Evolutionary conservation across 2,329 filamentous ascomycete genomes (phyloP).

Genomic region (Fusarium sp.): DNA sequence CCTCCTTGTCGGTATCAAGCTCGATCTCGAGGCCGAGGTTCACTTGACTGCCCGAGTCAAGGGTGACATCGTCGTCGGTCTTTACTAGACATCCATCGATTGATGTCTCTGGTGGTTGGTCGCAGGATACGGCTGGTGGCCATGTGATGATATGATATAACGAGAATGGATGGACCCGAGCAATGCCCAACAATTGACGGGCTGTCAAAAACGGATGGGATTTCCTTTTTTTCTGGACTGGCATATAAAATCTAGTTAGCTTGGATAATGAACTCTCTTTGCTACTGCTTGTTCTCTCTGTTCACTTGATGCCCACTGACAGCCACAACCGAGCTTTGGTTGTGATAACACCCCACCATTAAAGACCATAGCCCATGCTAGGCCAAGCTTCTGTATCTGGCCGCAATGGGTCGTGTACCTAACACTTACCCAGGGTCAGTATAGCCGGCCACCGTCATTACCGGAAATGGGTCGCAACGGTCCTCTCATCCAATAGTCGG

Average conservation of each 20-base stretch:
- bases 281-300: constrained; percentile 25
- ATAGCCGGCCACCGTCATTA: constrained; percentile 10
- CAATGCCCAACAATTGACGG: constrained; percentile 38
- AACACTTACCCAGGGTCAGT: constrained; percentile 22
- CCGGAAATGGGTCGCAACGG: constrained; percentile 18
- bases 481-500: constrained; percentile 10
- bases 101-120: constrained; percentile 30
- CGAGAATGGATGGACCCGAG: constrained; percentile 36
- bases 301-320: too few relatives aligned
- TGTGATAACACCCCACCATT: too few relatives aligned
- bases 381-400: constrained; percentile 27
- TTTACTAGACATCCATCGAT: constrained; percentile 40
- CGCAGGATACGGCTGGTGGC: constrained; percentile 30
- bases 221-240: constrained; percentile 32
- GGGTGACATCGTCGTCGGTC: constrained; percentile 69
- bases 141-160: constrained; percentile 43
- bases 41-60: constrained; percentile 71
- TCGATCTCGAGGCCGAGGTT: constrained; percentile 73
- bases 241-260: constrained; percentile 40
- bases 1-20: constrained; percentile 72
- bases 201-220: constrained; percentile 33
- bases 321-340: not conserved
- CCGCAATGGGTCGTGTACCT: constrained; percentile 9
- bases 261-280: constrained; percentile 31
- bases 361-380: constrained; percentile 3